Conservation (phyloP, 2,329 filamentous ascomycete species). For the Pestalotiopsis sp. region DNA sequence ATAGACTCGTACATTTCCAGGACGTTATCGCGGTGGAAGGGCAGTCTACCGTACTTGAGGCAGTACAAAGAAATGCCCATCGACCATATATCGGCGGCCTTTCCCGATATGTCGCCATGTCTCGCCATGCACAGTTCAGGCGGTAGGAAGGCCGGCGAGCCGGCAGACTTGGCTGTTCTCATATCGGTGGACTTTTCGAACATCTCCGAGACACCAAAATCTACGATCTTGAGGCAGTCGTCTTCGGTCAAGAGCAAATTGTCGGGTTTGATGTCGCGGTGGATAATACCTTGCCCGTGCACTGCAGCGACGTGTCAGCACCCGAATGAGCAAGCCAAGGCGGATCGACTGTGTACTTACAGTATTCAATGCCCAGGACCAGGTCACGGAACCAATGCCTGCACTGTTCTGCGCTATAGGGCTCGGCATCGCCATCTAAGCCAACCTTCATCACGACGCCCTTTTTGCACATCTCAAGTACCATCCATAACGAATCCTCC, state of each 20-base stretch:
- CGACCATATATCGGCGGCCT: conserved; percentile 94
- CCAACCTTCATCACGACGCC: conserved; percentile 96
- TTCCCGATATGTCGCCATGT: conserved; percentile 86
- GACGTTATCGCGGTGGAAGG: conserved; percentile 78
- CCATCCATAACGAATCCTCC: conserved; percentile 97
- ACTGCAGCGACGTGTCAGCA: conserved; percentile 48
- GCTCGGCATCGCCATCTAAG: conserved; percentile 77
- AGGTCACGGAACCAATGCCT: conserved; percentile 93
- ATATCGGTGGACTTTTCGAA: conserved; percentile 85
- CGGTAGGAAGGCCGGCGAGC: conserved; percentile 91
- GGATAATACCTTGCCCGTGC: conserved; percentile 91
- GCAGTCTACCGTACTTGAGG: conserved; percentile 83
- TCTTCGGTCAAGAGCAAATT: conserved; percentile 90
- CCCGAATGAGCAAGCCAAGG: not conserved
- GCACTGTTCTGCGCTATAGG: conserved; percentile 81
- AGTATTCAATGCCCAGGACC: conserved; percentile 91
- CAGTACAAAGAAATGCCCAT: conserved; percentile 97
- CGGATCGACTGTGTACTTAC: conserved; percentile 48
- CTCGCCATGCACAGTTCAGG: conserved; percentile 87
- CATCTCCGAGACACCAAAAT: conserved; percentile 99
- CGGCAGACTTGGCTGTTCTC: conserved; percentile 90
- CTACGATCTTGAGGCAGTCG: conserved; percentile 93
- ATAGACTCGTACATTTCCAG: conserved; percentile 91
- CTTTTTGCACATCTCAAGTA: conserved; percentile 98
- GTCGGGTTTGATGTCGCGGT: conserved; percentile 97